These are phyloP conservation scores for Acanthamoeba culbertsoni DNA, from an alignment of 208 protist species.

Conservation along the genomic window DNA sequence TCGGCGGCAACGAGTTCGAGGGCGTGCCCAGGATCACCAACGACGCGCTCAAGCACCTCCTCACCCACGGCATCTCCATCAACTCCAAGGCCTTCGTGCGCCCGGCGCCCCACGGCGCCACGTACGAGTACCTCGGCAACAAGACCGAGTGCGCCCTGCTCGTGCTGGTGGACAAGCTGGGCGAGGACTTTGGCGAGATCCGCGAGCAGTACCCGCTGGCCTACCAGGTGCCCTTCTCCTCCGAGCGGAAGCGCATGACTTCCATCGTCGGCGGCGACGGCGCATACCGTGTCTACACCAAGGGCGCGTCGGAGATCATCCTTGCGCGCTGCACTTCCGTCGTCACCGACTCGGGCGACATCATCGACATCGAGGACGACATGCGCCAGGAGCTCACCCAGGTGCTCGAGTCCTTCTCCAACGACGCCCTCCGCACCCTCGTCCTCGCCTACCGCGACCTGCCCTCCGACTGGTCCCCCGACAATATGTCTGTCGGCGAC, in stretches of 20 bases:
- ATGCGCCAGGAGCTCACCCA: conserved; percentile 70
- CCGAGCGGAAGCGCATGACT: conserved; percentile 81
- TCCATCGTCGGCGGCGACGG: too few species aligned
- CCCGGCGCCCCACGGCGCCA: not conserved
- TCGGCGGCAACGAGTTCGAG: too few species aligned
- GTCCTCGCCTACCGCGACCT: conserved; percentile 30
- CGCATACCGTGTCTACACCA: not conserved
- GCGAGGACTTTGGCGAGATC: not conserved
- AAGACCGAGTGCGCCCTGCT: too few species aligned
- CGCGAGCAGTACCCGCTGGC: not conserved
- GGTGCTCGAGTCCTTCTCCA: too few species aligned
- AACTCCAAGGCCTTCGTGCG: not conserved
- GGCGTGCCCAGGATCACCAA: too few species aligned
- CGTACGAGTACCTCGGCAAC: too few species aligned
- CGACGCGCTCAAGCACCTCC: too few species aligned
- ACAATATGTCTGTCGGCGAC: not conserved
- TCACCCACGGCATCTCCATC: not conserved
- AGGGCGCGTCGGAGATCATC: not conserved
- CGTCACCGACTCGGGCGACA: conserved; percentile 38
- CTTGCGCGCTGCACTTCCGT: not conserved
- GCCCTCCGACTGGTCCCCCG: not conserved
- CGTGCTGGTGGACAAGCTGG: not conserved
- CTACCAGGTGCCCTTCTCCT: conserved; percentile 71
- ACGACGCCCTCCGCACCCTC: too few species aligned
- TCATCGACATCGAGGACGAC: conserved; percentile 27